phyloP scores from a whole-genome alignment of 1,284 basidiomycete genomes.

The Pseudozyma thailandica region DNA sequence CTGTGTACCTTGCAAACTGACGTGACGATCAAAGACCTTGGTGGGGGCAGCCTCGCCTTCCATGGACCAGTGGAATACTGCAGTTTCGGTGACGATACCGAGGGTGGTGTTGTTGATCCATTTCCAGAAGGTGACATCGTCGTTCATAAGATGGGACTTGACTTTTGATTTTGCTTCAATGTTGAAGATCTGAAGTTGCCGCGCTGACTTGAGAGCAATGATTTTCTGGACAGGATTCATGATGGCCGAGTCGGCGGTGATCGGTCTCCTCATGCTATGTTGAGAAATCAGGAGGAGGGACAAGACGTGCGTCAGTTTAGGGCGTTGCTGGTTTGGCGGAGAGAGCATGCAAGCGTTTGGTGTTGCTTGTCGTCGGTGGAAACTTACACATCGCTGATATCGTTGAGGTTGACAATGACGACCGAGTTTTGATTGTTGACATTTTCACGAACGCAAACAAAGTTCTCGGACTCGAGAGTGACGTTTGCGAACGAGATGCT shows the following conservation, averaged over 20 bases:
- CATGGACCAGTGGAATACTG: slow-evolving; percentile 95
- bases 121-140: slow-evolving; percentile 98
- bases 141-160: slow-evolving; percentile 89
- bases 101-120: slow-evolving; percentile 93
- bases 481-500: slow-evolving; percentile 97
- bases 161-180: slow-evolving; percentile 96
- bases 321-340: neutral
- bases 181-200: slow-evolving; percentile 96
- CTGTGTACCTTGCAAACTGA: slow-evolving; percentile 90
- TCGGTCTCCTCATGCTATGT: slow-evolving; percentile 82
- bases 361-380: neutral
- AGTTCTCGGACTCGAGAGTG: slow-evolving; percentile 95
- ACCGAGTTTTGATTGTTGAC: slow-evolving; percentile 60
- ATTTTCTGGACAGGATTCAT: slow-evolving; percentile 99
- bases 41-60: slow-evolving; percentile 77
- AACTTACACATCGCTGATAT: slow-evolving; percentile 62
- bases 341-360: no score
- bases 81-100: slow-evolving; percentile 92
- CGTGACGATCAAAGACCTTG: slow-evolving; percentile 96
- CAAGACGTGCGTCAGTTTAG: neutral
- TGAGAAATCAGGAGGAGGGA: neutral
- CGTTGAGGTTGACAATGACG: slow-evolving; percentile 66
- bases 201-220: slow-evolving; percentile 84
- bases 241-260: slow-evolving; percentile 96
- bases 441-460: slow-evolving; percentile 87